A percentile compares a stretch with the other conserved stretches of the same genome.
phyloP scores from a whole-genome alignment of 163 green algal genomes.

The Coccomyxa subellipsoidea region DNA sequence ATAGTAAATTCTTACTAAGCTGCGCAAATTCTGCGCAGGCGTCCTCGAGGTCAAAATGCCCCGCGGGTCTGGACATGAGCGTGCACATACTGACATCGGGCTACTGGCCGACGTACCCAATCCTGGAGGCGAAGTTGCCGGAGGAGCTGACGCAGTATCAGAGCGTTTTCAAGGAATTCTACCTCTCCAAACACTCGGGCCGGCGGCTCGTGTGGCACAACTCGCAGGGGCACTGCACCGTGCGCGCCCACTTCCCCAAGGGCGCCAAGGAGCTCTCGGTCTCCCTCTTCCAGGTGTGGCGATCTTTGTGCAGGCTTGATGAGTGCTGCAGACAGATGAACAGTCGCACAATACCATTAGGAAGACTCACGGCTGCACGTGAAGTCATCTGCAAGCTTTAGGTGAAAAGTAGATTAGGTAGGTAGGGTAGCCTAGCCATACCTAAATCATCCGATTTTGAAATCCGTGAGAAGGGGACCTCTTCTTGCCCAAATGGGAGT shows the following conservation, averaged over 20 bases:
- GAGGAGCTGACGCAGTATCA: constrained; percentile 57
- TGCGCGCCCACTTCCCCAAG: constrained; percentile 78
- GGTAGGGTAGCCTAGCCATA: too few species aligned
- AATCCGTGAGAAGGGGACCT: too few species aligned
- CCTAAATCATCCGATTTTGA: too few species aligned
- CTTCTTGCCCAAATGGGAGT: too few species aligned
- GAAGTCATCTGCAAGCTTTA: too few species aligned
- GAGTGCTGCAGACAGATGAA: not conserved
- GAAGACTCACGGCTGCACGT: too few species aligned
- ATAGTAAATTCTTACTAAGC: too few species aligned
- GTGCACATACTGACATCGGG: constrained; percentile 91
- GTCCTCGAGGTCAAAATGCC: constrained; percentile 18
- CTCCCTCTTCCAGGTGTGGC: constrained; percentile 71
- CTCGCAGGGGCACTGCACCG: constrained; percentile 73
- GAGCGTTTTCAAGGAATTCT: constrained; percentile 78
- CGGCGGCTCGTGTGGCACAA: constrained; percentile 89
- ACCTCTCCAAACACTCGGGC: constrained; percentile 89
- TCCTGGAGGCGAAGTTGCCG: constrained; percentile 80
- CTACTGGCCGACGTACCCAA: constrained; percentile 92
- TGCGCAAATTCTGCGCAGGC: not conserved
- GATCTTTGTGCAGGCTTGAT: not conserved
- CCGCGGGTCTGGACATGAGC: constrained; percentile 72
- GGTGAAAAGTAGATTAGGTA: too few species aligned
- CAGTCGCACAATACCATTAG: too few species aligned
- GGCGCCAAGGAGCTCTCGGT: constrained; percentile 91